Evolutionary conservation across 2,329 filamentous ascomycete species (phyloP).

Genomic region (Ophiostoma novo-ulmi): DNA sequence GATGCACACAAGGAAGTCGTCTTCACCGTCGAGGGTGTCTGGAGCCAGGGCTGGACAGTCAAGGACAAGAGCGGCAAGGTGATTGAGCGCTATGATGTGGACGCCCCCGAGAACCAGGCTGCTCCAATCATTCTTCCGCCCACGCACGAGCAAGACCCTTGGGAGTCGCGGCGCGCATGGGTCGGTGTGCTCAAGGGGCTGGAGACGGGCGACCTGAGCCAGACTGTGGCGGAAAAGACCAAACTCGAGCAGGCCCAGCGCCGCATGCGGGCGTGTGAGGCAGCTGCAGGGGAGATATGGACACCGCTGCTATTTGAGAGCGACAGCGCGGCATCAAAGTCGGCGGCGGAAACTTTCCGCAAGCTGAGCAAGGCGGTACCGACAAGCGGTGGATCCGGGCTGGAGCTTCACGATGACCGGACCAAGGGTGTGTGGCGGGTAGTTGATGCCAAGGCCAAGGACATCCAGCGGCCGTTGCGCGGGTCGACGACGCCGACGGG

Average conservation of each 20-base stretch:
- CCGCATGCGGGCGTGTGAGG: slow-evolving; percentile 64
- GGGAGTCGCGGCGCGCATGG: slow-evolving; percentile 80
- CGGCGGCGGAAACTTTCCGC: not conserved
- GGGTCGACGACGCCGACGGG: slow-evolving; percentile 33
- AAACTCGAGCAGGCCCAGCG: slow-evolving; percentile 79
- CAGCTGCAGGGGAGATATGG: slow-evolving; percentile 43
- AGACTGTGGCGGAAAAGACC: slow-evolving; percentile 65
- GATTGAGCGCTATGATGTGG: slow-evolving; percentile 37
- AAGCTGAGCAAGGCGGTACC: slow-evolving; percentile 25
- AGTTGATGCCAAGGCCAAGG: slow-evolving; percentile 29
- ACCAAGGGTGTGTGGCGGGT: slow-evolving; percentile 40
- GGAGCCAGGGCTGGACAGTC: slow-evolving; percentile 41
- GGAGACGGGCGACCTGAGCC: slow-evolving; percentile 66
- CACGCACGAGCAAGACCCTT: slow-evolving; percentile 66
- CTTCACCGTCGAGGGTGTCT: slow-evolving; percentile 40
- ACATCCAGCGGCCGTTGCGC: slow-evolving; percentile 34
- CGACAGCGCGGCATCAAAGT: slow-evolving; percentile 11
- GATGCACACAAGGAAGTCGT: slow-evolving; percentile 36
- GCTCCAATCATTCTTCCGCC: slow-evolving; percentile 40
- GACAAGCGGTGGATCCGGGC: slow-evolving; percentile 19
- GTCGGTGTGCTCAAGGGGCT: slow-evolving; percentile 69
- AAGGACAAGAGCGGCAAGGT: slow-evolving; percentile 34
- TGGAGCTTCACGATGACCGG: slow-evolving; percentile 34
- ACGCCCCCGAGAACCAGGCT: slow-evolving; percentile 34
- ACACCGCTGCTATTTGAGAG: slow-evolving; percentile 39